phyloP scores from a whole-genome alignment of 306 rosid genomes.

The Geum urbanum region DNA sequence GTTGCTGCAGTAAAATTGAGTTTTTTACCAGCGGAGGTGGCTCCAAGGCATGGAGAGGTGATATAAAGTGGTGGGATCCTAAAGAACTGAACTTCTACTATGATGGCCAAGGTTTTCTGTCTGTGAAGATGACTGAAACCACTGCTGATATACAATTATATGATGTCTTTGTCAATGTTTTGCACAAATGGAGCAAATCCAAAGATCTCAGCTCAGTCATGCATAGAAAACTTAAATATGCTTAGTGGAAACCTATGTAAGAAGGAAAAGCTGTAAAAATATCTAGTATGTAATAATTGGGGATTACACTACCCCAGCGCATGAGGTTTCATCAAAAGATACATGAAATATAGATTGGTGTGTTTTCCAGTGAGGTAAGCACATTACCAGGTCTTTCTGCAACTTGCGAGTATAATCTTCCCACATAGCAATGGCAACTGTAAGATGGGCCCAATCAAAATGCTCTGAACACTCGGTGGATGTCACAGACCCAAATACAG shows the following conservation, averaged over 20 bases:
- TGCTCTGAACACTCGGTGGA: constrained; percentile 20
- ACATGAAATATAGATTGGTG: constrained; percentile 56
- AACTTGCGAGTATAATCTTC: constrained; percentile 43
- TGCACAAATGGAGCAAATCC: constrained; percentile 43
- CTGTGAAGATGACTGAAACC: constrained; percentile 32
- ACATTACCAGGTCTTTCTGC: constrained; percentile 38
- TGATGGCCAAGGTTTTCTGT: constrained; percentile 82
- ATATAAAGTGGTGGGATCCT: constrained; percentile 25
- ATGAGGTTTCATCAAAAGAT: constrained; percentile 24
- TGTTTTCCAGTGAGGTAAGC: constrained; percentile 56
- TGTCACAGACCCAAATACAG: constrained; percentile 31
- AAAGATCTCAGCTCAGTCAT: background rate
- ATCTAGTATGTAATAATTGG: background rate
- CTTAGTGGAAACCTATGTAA: background rate
- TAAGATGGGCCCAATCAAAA: constrained; percentile 46
- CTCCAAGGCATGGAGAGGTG: constrained; percentile 88
- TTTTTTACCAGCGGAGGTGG: constrained; percentile 88
- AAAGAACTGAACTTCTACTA: constrained; percentile 57
- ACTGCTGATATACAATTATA: constrained; percentile 45
- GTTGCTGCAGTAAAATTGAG: constrained; percentile 46
- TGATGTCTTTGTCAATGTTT: constrained; percentile 47
- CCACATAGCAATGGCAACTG: constrained; percentile 45
- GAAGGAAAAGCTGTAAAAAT: background rate
- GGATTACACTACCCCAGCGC: background rate
- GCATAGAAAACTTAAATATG: background rate